A percentile compares a stretch with the other conserved stretches of the same genome.
Evolutionary conservation across 805 yeast species (phyloP).

Genomic region (Cyberlindnera misumaiensis): DNA sequence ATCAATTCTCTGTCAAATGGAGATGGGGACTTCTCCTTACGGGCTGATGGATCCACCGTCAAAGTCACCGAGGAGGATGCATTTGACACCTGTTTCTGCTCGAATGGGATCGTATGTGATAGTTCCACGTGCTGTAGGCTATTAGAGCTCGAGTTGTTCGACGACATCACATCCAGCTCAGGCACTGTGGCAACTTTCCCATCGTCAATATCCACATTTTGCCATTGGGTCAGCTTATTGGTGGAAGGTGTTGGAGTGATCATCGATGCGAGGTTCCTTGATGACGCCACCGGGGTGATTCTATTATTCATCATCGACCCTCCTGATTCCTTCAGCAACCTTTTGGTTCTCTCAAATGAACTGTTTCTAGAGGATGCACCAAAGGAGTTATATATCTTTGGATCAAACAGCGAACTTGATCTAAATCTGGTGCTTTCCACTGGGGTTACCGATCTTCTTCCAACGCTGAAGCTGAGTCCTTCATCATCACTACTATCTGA

Average conservation of each 20-base stretch:
- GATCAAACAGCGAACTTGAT: constrained; percentile 23
- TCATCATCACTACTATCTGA: constrained; percentile 20
- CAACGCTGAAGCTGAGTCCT: constrained; percentile 21
- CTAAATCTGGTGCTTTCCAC: constrained; percentile 16
- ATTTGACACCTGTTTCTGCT: too few species aligned
- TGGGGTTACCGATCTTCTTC: constrained; percentile 6
- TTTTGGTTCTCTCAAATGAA: constrained; percentile 11
- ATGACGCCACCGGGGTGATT: constrained; percentile 5
- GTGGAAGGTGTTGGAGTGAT: constrained; percentile 6
- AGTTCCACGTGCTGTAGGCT: constrained; percentile 8
- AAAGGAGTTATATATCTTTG: constrained; percentile 17
- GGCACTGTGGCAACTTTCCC: constrained; percentile 18
- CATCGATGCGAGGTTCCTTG: neutral
- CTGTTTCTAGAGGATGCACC: constrained; percentile 5
- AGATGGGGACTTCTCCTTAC: constrained; percentile 2
- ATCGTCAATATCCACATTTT: constrained; percentile 23
- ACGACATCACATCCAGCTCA: constrained; percentile 17
- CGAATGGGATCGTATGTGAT: too few species aligned
- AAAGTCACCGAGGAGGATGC: neutral
- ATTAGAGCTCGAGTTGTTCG: constrained; percentile 21
- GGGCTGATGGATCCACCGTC: constrained; percentile 1
- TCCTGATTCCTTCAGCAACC: constrained; percentile 1
- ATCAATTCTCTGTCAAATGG: constrained; percentile 20
- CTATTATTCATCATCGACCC: neutral
- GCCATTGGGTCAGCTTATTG: constrained; percentile 7